Evolutionary conservation across 257 asterid species (phyloP), one percentile per base, ranked within the genome.

Genomic region (Solanum sejunctum): DNA sequence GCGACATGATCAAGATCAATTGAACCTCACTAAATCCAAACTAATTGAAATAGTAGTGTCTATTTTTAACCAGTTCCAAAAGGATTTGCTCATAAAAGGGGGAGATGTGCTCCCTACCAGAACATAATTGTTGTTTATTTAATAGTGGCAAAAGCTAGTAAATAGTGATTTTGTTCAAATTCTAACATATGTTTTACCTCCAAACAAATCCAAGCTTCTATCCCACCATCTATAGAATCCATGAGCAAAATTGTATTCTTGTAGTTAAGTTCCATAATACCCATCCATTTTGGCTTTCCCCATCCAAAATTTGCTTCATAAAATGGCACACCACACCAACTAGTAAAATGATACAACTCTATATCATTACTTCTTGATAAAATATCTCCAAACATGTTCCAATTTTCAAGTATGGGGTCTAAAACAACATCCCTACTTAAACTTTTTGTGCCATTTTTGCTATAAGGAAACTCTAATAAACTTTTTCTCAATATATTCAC

Each of bases 221-320:
- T 64, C 20, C 72, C 72, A 64, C 43, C 72, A 64, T 0, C 72
- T 0, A 0, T 61, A 0, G 18, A 21, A 61, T 61, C 70, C 70
- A 23, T 61, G 1, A 61, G 39, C 18, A 61, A 21, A 21, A 61
- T 61, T 13, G 12, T 61, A 10, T 61, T 61, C 0, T 61, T 61
- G 0, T 28, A 61, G 2, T 61, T 0, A 36, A 67, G 21, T 32
- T 8, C 77, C 23, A 16, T 36, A 36, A 17, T 69, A 3, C 77
- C 36, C 51, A 36, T 69, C 77, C 77, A 69, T 9, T 66, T 66
- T 66, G 73, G 73, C 45, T 67, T 67, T 12, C 75, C 47, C 75
- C 41, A 32, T 67, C 75, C 75, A 67, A 67, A 67, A 67, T 67
- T 39, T 67, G 75, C 75, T 67, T 67, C 49, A 67, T 66, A 66